Evolutionary conservation across 164 flowering plant genomes (phyloP).

Genomic region (Dillenia suffruticosa): DNA sequence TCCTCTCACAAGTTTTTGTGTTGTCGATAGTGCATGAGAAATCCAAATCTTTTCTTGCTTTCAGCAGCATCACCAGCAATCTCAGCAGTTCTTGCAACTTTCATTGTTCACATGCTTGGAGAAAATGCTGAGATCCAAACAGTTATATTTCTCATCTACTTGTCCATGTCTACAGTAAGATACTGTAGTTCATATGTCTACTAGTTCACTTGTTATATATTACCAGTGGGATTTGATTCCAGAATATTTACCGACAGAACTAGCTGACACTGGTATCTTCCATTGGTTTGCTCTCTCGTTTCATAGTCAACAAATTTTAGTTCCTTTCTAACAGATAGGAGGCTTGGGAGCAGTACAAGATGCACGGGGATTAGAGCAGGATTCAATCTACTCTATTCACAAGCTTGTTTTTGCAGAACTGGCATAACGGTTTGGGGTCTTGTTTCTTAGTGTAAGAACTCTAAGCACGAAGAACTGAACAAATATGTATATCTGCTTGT

Average conservation of each 20-base stretch:
- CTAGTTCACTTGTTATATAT: not conserved
- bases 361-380: conserved; percentile 8
- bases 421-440: conserved; percentile 62
- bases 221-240: no score
- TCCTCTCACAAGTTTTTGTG: conserved; percentile 3
- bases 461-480: not conserved
- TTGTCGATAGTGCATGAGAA: conserved; percentile 34
- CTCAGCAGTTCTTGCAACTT: conserved; percentile 52
- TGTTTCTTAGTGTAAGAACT: conserved; percentile 59
- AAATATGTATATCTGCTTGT: no score
- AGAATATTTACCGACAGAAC: no score
- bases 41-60: conserved; percentile 57
- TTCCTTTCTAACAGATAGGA: conserved; percentile 41
- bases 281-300: not conserved
- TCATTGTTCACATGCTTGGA: conserved; percentile 37
- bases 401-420: conserved; percentile 60
- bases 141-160: no score
- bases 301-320: not conserved
- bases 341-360: conserved; percentile 42
- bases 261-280: no score
- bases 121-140: conserved; percentile 33
- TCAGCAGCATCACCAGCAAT: conserved; percentile 68
- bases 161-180: no score
- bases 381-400: conserved; percentile 64
- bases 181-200: not conserved